Conservation (phyloP, 2,329 filamentous ascomycete species). For the Plenodomus tracheiphilus region DNA sequence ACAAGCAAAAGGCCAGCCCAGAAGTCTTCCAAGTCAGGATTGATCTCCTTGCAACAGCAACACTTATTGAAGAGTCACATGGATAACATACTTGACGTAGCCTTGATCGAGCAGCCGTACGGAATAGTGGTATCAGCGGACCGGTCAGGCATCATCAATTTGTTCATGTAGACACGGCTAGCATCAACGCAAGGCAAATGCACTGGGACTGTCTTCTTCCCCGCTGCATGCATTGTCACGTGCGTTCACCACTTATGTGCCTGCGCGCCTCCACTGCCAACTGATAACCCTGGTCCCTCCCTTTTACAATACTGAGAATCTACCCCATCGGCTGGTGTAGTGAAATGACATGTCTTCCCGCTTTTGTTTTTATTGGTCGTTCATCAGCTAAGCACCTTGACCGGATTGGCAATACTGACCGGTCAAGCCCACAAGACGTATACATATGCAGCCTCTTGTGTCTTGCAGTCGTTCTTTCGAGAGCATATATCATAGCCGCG, state of each 20-base stretch:
- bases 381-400: background rate
- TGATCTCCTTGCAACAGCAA: slow-evolving; percentile 93
- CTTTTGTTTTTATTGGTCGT: background rate
- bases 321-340: background rate
- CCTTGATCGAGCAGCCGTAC: slow-evolving; percentile 85
- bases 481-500: slow-evolving; percentile 1
- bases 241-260: background rate
- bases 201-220: background rate
- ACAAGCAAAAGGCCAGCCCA: slow-evolving; percentile 41
- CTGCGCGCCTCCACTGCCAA: background rate
- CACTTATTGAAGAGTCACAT: slow-evolving; percentile 83
- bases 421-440: background rate
- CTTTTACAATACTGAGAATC: background rate
- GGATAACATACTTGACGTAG: slow-evolving; percentile 85
- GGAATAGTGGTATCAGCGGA: slow-evolving; percentile 92
- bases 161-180: slow-evolving; percentile 61
- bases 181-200: background rate
- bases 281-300: background rate
- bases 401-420: background rate
- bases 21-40: slow-evolving; percentile 71
- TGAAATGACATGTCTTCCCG: background rate
- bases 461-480: slow-evolving; percentile 2
- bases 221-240: background rate
- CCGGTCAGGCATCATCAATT: slow-evolving; percentile 84
- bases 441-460: slow-evolving; percentile 16